Evolutionary conservation across 1,139 yeast species (phyloP).

Genomic region (Kodamaea sp.): DNA sequence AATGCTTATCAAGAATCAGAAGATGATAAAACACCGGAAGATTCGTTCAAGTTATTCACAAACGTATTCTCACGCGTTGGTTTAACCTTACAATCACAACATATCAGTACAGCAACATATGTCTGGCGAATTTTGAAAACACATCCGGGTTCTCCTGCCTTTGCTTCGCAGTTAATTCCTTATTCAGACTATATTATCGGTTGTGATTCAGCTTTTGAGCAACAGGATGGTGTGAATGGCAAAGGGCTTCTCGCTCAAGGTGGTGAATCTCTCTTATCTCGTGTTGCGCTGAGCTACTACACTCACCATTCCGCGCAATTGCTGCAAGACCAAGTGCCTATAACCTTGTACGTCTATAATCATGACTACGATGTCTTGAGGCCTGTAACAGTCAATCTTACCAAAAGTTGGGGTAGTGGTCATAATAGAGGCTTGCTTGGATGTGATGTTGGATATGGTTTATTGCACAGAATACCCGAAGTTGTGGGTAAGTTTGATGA

Average conservation of each 20-base stretch:
- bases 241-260: slow-evolving; percentile 67
- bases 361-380: slow-evolving; percentile 81
- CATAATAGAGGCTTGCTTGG: slow-evolving; percentile 79
- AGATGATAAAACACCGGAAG: slow-evolving; percentile 6
- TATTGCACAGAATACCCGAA: slow-evolving; percentile 79
- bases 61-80: slow-evolving; percentile 48
- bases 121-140: slow-evolving; percentile 86
- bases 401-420: slow-evolving; percentile 41
- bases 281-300: slow-evolving; percentile 57
- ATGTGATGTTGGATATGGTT: slow-evolving; percentile 92
- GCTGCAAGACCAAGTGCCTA: slow-evolving; percentile 36
- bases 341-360: slow-evolving; percentile 76
- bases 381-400: slow-evolving; percentile 70
- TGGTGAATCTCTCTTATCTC: slow-evolving; percentile 76
- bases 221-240: slow-evolving; percentile 48
- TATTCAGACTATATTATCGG: slow-evolving; percentile 88
- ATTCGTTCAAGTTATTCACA: slow-evolving; percentile 16
- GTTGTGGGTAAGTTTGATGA: slow-evolving; percentile 49
- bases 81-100: slow-evolving; percentile 70
- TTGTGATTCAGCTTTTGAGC: slow-evolving; percentile 55
- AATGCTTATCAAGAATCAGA: slow-evolving; percentile 15
- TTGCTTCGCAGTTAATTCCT: slow-evolving; percentile 75
- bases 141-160: slow-evolving; percentile 80
- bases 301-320: slow-evolving; percentile 43
- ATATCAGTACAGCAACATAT: slow-evolving; percentile 69